phyloP scores from a whole-genome alignment of 345 rosid species.

The Isatis tinctoria region DNA sequence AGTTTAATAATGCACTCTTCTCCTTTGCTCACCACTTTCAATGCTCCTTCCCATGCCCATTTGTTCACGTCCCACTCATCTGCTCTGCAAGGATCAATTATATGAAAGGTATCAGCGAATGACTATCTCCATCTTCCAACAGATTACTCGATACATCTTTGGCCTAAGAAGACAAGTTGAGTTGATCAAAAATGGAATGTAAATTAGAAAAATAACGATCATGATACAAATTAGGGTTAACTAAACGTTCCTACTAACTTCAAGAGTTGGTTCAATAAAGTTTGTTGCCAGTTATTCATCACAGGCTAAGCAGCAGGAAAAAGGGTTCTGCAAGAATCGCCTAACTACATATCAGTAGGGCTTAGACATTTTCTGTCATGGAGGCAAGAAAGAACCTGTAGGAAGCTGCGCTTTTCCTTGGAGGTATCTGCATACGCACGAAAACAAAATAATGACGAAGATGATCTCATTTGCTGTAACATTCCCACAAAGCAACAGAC shows the following conservation, averaged over 20 bases:
- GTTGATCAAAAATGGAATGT: neutral
- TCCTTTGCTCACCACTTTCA: conserved; percentile 87
- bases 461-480: conserved; percentile 8
- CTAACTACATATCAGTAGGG: neutral
- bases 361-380: neutral
- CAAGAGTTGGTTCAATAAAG: neutral
- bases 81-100: conserved; percentile 55
- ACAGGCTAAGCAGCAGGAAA: neutral
- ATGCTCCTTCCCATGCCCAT: conserved; percentile 96
- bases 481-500: neutral
- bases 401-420: conserved; percentile 92
- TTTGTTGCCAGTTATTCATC: neutral
- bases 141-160: neutral
- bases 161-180: neutral
- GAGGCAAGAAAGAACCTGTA: conserved; percentile 58
- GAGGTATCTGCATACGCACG: conserved; percentile 86
- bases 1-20: conserved; percentile 98
- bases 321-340: neutral
- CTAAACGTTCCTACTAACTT: neutral
- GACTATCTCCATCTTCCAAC: neutral
- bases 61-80: conserved; percentile 99
- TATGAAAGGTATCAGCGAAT: conserved; percentile 12
- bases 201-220: neutral
- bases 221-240: neutral
- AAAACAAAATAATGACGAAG: neutral